Conservation (phyloP, 2,329 filamentous ascomycete genomes). For the Akanthomyces dipterigenus region DNA sequence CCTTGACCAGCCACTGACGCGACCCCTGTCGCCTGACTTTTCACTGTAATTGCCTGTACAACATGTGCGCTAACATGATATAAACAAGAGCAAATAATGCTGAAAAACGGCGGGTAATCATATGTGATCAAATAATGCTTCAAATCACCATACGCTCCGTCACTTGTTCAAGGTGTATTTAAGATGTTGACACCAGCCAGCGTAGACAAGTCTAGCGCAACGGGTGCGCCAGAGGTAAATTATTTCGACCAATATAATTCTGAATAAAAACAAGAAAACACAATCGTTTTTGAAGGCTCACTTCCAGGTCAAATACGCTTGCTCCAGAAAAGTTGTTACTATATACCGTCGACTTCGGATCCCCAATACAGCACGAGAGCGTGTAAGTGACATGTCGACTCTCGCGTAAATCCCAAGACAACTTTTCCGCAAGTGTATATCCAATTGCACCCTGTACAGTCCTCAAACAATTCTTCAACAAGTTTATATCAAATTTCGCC, state of each 20-base stretch:
- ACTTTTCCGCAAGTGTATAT: background rate
- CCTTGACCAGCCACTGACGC: slow-evolving; percentile 1
- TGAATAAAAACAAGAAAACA: too few relatives aligned
- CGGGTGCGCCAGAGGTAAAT: too few relatives aligned
- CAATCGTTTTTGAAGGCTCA: too few relatives aligned
- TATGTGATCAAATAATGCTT: too few relatives aligned
- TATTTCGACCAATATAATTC: too few relatives aligned
- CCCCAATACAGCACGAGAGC: background rate
- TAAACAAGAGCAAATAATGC: background rate
- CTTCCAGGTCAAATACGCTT: background rate
- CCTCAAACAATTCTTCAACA: too few relatives aligned
- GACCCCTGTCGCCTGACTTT: background rate
- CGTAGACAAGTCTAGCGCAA: too few relatives aligned
- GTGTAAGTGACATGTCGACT: background rate
- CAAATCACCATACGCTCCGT: too few relatives aligned
- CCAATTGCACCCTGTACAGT: background rate
- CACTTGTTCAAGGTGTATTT: too few relatives aligned
- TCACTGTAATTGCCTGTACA: background rate
- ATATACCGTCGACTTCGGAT: background rate
- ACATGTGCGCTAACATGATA: background rate
- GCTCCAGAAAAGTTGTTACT: background rate
- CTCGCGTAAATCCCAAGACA: background rate
- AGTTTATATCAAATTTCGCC: background rate
- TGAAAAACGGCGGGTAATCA: too few relatives aligned
- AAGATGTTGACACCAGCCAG: too few relatives aligned